Base-by-base conservation (phyloP, 108 stramenopile species). In the Pseudonitzschia delicatissima region DNA sequence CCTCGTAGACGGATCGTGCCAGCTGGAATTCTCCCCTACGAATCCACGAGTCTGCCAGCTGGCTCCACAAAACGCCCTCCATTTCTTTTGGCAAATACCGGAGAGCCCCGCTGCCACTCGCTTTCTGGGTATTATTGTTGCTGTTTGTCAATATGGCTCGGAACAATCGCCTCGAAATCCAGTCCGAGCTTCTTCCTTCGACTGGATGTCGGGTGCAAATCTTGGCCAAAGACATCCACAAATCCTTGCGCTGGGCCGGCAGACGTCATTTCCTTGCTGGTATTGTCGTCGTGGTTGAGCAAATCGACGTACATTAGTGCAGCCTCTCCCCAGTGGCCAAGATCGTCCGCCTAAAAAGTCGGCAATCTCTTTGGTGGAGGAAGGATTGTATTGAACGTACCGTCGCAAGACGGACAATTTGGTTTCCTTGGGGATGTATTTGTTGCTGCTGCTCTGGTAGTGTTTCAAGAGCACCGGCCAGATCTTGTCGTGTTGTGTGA, bases 1-100 rank as follows among this genome's bases (percentile, higher is more conserved):
- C 99, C 79, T 99, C 99, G 70, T 97, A 98, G 3, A 99, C 87
- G 35, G 83, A 81, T 32, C 98, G 79, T 4, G 99, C 99, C 76
- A 92, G 58, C 63, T 98, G 97, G 74, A 99, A 98, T 70, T 89
- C 87, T 27, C 99, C 99, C 33, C 85, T 77, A 53, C 97, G 90
- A 64, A 97, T 92, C 82, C 96, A 90, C 53, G 87, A 91, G 69
- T 94, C 93, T 0, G 99, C 98, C 51, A 98, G 81, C 67, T 92
- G 77, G 58, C 92, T 94, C 97, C 97, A 99, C 15, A 99, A 73
- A 5, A 87, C 82, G 0, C 97, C 99, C 48, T 95, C 91, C 83
- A 98, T 89, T 77, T 97, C 95, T 23, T 83, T 73, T 44, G 93
- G 53, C n/a, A 93, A 13, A 32, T 57, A 62, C 53, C 68, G 77